These are phyloP conservation scores for Amphichorda felina DNA, from an alignment of 2,329 filamentous ascomycete genomes.

Conservation along the genomic window DNA sequence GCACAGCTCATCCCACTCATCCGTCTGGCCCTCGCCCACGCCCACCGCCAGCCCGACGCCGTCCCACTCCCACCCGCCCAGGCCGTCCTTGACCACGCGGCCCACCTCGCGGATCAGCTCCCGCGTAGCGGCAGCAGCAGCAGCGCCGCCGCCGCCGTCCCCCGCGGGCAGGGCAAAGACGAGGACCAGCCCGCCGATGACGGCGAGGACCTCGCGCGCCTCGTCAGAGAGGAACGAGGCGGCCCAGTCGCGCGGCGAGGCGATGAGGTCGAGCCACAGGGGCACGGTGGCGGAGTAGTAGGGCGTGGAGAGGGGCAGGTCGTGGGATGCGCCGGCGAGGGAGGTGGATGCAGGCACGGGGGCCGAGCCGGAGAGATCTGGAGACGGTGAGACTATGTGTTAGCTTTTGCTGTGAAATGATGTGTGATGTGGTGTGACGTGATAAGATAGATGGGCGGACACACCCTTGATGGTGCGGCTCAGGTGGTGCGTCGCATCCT, in stretches of 20 bases:
- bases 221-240: constrained; percentile 46
- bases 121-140: constrained; percentile 1
- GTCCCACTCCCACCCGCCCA: constrained; percentile 53
- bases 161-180: constrained; percentile 18
- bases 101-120: constrained; percentile 39
- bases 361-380: constrained; percentile 40
- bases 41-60: constrained; percentile 50
- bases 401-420: constrained; percentile 1
- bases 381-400: too few relatives aligned
- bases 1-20: constrained; percentile 51
- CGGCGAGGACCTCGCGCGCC: constrained; percentile 48
- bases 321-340: constrained; percentile 49
- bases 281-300: constrained; percentile 52
- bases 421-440: too few relatives aligned
- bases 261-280: constrained; percentile 55
- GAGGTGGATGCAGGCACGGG: constrained; percentile 23
- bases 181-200: constrained; percentile 46
- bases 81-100: constrained; percentile 40
- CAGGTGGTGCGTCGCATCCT: constrained; percentile 31
- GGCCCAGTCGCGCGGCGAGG: constrained; percentile 40
- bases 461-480: constrained; percentile 41
- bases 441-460: too few relatives aligned
- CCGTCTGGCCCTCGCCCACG: constrained; percentile 32
- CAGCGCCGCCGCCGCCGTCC: not conserved
- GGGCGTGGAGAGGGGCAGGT: constrained; percentile 38